These are phyloP conservation scores for Coleophoma crateriformis DNA, from an alignment of 2,329 filamentous ascomycete genomes.

Conservation along the genomic window DNA sequence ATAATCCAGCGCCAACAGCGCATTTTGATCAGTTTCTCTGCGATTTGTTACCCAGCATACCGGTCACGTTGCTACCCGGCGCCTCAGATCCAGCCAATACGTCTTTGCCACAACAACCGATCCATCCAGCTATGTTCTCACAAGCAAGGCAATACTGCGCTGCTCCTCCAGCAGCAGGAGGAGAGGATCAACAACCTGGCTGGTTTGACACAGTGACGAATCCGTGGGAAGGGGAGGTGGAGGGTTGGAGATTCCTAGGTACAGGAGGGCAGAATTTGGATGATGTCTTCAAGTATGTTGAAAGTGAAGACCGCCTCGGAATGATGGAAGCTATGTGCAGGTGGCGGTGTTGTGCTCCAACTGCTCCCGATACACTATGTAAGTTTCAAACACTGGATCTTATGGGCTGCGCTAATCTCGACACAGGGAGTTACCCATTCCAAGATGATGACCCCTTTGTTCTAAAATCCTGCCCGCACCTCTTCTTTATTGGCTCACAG, in stretches of 20 bases:
- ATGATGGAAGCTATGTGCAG: constrained; percentile 94
- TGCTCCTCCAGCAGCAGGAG: constrained; percentile 25
- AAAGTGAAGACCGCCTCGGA: constrained; percentile 68
- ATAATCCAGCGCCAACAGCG: constrained; percentile 80
- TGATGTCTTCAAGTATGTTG: constrained; percentile 88
- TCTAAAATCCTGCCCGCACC: constrained; percentile 76
- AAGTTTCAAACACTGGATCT: constrained; percentile 32
- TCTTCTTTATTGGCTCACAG: constrained; percentile 88
- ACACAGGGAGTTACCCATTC: constrained; percentile 86
- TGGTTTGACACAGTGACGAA: constrained; percentile 92
- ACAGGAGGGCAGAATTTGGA: constrained; percentile 90
- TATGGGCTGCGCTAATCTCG: constrained; percentile 2
- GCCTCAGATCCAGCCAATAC: constrained; percentile 81
- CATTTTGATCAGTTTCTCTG: constrained; percentile 80
- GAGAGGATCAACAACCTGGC: constrained; percentile 41
- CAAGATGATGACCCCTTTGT: constrained; percentile 92
- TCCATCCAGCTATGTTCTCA: constrained; percentile 90
- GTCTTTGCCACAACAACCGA: constrained; percentile 84
- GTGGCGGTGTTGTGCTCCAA: constrained; percentile 88
- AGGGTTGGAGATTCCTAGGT: constrained; percentile 82
- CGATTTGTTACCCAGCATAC: constrained; percentile 76
- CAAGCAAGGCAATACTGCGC: constrained; percentile 63
- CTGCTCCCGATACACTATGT: constrained; percentile 94
- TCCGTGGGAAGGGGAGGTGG: constrained; percentile 84
- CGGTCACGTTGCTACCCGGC: constrained; percentile 84